Conservation (phyloP, 2,329 filamentous ascomycete genomes). For the Pseudocercospora pini-densiflorae region DNA sequence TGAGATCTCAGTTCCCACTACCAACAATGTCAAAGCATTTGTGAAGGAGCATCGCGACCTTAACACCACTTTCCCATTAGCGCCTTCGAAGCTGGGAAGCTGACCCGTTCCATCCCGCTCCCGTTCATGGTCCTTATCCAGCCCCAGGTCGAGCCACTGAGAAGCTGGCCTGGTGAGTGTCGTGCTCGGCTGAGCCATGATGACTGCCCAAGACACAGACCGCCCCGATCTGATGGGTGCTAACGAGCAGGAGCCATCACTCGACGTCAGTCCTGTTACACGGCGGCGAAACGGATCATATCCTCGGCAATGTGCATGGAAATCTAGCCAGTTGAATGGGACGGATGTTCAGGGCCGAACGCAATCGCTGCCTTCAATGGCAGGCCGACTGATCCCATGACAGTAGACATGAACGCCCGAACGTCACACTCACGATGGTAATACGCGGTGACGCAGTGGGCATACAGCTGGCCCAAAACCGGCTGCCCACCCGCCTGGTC, state of each 20-base stretch:
- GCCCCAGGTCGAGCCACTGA: not conserved
- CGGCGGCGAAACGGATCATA: not conserved
- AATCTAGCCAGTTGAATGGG: not conserved
- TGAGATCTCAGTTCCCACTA: not conserved
- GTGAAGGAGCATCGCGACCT: not conserved
- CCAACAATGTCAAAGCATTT: not conserved
- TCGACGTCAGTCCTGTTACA: not conserved
- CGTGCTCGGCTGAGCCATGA: not conserved
- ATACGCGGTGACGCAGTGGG: slow-evolving; percentile 1
- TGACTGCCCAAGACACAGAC: not conserved
- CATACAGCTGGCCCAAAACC: not conserved
- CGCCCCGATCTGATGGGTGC: not conserved
- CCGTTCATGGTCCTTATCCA: not conserved
- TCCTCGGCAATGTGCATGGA: slow-evolving; percentile 8
- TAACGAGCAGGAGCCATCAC: not conserved
- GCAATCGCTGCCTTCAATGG: not conserved
- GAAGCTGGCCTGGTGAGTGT: not conserved
- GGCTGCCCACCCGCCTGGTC: not conserved
- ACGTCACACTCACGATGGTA: slow-evolving; percentile 2
- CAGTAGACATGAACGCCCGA: not conserved
- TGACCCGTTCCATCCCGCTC: slow-evolving; percentile 3
- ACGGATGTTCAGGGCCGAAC: not conserved
- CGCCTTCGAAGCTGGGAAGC: not conserved
- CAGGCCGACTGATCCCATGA: not conserved
- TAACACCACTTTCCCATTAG: not conserved